These are phyloP conservation scores for Triticum turgidum DNA, from an alignment of 176 grass and related monocot species.

Conservation along the genomic window DNA sequence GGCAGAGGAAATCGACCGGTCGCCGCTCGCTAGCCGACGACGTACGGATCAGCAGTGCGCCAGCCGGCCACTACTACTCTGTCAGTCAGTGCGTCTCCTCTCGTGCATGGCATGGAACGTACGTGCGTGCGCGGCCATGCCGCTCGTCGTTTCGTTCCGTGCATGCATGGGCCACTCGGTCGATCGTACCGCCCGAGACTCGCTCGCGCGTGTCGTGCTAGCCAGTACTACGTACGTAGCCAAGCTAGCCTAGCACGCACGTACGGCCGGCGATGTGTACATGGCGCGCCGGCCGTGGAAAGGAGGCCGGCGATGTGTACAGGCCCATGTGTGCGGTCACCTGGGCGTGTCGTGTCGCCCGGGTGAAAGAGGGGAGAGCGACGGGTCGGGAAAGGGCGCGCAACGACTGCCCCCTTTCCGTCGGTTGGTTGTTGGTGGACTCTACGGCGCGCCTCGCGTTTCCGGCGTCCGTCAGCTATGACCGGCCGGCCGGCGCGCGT, in stretches of 20 bases:
- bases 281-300: not conserved
- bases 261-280: not conserved
- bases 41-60: not conserved
- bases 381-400: not conserved
- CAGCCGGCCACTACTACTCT: not conserved
- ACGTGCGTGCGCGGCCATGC: no score
- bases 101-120: not conserved
- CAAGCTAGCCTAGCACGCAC: not conserved
- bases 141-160: not conserved
- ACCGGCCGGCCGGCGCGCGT: no score
- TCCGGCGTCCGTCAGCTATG: not conserved
- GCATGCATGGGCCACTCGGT: not conserved
- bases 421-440: slow-evolving; percentile 4
- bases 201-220: not conserved
- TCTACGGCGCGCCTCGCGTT: not conserved
- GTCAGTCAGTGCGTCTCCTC: not conserved
- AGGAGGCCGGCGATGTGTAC: not conserved
- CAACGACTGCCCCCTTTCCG: not conserved
- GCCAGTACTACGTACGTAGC: no score
- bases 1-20: not conserved
- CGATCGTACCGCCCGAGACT: not conserved
- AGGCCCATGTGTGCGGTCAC: not conserved
- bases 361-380: not conserved
- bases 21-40: not conserved
- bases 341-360: not conserved